phyloP scores from a whole-genome alignment of 2,329 filamentous ascomycete genomes.

The Fusarium sp. region DNA sequence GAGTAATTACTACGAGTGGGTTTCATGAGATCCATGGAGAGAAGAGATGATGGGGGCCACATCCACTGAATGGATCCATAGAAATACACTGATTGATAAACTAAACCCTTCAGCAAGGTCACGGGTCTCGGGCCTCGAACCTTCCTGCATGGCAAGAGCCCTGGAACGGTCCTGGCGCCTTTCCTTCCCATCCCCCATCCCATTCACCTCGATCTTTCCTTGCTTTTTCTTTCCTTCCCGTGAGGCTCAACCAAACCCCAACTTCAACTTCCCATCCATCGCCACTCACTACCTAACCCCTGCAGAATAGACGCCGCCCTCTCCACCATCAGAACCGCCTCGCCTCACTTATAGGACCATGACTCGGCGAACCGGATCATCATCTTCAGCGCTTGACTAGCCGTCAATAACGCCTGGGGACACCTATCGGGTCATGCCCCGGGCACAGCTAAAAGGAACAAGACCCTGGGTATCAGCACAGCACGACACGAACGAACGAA shows the following conservation, averaged over 20 bases:
- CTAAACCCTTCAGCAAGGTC: not conserved
- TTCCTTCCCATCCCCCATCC: not conserved
- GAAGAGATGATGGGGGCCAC: not conserved
- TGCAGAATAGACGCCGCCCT: constrained; percentile 8
- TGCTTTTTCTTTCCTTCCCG: constrained; percentile 2
- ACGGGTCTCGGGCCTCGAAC: constrained; percentile 3
- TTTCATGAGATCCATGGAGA: not conserved
- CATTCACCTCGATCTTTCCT: not conserved
- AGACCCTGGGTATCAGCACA: not conserved
- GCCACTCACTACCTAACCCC: not conserved
- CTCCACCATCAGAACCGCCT: constrained; percentile 25
- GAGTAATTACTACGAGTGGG: not conserved
- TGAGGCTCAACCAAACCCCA: constrained; percentile 14
- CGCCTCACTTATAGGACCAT: constrained; percentile 38
- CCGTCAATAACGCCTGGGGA: constrained; percentile 4
- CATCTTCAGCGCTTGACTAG: constrained; percentile 14
- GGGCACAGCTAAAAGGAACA: constrained; percentile 2
- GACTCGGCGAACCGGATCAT: constrained; percentile 31
- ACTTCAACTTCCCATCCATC: not conserved
- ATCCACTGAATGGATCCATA: not conserved
- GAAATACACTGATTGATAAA: not conserved
- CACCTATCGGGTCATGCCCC: constrained; percentile 19
- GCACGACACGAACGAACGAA: not conserved
- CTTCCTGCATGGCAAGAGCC: constrained; percentile 9
- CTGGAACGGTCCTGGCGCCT: constrained; percentile 19